phyloP scores from a whole-genome alignment of 202 grass and related monocot species.

The Elaeis oleifera region DNA sequence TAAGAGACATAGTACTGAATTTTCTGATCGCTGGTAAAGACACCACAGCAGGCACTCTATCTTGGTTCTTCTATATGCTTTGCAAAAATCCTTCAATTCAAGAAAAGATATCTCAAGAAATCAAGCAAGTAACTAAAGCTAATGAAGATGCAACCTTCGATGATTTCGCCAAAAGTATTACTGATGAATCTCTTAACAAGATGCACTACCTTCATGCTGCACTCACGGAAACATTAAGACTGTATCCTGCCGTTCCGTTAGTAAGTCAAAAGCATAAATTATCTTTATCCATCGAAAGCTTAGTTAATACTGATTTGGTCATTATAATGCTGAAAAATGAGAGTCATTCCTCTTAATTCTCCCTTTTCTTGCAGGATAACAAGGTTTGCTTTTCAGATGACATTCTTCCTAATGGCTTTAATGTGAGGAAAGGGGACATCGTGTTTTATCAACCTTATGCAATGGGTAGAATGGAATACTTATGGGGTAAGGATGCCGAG shows the following conservation, averaged over 20 bases:
- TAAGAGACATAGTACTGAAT: conserved; percentile 71
- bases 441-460: conserved; percentile 54
- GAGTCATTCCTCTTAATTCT: too few relatives aligned
- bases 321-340: too few relatives aligned
- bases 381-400: conserved; percentile 68
- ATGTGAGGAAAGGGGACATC: conserved; percentile 47
- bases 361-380: conserved; percentile 33
- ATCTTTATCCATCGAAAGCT: too few relatives aligned
- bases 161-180: conserved; percentile 38
- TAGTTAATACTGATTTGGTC: too few relatives aligned
- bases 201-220: conserved; percentile 68
- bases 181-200: conserved; percentile 46
- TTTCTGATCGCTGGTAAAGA: conserved; percentile 78
- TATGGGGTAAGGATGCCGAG: conserved; percentile 57
- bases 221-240: conserved; percentile 51
- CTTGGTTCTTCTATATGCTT: conserved; percentile 82
- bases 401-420: conserved; percentile 40
- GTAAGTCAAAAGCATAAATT: conserved; percentile 11
- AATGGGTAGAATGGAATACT: conserved; percentile 60
- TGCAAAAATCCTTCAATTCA: conserved; percentile 63
- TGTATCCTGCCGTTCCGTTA: conserved; percentile 56
- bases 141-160: conserved; percentile 13
- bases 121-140: background rate
- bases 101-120: conserved; percentile 40
- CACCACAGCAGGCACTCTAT: conserved; percentile 44